Evolutionary conservation across 345 rosid genomes (phyloP).

Genomic region (Boechera divaricarpa): DNA sequence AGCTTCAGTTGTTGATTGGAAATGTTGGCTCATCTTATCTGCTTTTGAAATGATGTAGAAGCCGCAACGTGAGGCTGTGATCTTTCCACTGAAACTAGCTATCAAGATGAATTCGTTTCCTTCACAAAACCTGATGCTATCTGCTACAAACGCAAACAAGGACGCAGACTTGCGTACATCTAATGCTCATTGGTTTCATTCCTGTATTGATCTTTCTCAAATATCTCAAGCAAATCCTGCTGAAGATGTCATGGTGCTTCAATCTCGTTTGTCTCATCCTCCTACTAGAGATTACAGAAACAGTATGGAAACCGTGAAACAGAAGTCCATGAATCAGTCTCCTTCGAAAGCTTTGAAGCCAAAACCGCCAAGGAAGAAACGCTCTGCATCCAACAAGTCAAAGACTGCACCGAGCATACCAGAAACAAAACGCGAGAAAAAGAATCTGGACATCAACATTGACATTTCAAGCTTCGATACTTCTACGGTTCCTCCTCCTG

Average conservation of each 20-base stretch:
- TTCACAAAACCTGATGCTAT: slow-evolving; percentile 47
- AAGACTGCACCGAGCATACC: slow-evolving; percentile 46
- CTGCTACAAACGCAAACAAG: slow-evolving; percentile 45
- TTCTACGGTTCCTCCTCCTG: slow-evolving; percentile 63
- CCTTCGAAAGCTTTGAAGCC: slow-evolving; percentile 47
- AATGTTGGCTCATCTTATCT: slow-evolving; percentile 1
- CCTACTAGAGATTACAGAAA: slow-evolving; percentile 46
- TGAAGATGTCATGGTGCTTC: slow-evolving; percentile 45
- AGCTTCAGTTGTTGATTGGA: slow-evolving; percentile 1
- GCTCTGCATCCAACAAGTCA: slow-evolving; percentile 42
- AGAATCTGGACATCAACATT: slow-evolving; percentile 51
- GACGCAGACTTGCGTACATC: slow-evolving; percentile 43
- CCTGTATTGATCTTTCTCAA: slow-evolving; percentile 45
- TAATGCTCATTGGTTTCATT: slow-evolving; percentile 50
- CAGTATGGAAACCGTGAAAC: slow-evolving; percentile 45
- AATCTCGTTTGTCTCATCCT: slow-evolving; percentile 42
- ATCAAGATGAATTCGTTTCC: slow-evolving; percentile 56
- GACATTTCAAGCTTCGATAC: slow-evolving; percentile 52
- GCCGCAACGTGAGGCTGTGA: slow-evolving; percentile 18
- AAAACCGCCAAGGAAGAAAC: slow-evolving; percentile 52
- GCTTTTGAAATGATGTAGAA: slow-evolving; percentile 17
- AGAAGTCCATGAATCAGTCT: slow-evolving; percentile 41
- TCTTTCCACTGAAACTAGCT: slow-evolving; percentile 31
- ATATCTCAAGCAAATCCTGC: slow-evolving; percentile 40
- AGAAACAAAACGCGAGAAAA: slow-evolving; percentile 57